Evolutionary conservation across 1,139 yeast species (phyloP), one percentile per base, ranked within the genome.

Genomic region (Zygosaccharomyces pseudobailii): DNA sequence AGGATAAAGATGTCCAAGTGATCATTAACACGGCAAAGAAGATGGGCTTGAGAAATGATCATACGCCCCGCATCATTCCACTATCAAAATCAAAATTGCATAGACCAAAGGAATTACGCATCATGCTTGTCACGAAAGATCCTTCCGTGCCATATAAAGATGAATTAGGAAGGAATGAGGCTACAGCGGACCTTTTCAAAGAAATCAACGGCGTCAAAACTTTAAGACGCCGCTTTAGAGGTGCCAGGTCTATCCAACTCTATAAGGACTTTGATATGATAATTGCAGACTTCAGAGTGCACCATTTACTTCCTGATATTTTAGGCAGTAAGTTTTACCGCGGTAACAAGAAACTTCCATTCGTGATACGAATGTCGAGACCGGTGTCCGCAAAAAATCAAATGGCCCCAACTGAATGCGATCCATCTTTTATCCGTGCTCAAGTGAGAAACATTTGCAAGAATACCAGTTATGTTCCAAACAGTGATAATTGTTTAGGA

Each of bases 101-200:
- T 53, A 73, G 71, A 49, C 62, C 75, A 3, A 74, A 71, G 22
- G 74, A 73, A 28, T 70, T 76, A 48, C 70, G 80, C 28, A 75
- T 84, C 4, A 63, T 84, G 6, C 68, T 85, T 30, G 73, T 85
- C 9, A 81, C 89, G 5, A 84, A 82, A 55, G 89, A 84, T 58
- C 88, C 89, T 1, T 75, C 83, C 2, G 71, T 75, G 1, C 70
- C 74, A 1, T 84, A 79, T 57, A 72, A 82, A 40, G 70, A 69
- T 7, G 70, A 60, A 1, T 46, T 65, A 27, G 47, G 52, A 3
- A 74, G 75, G 49, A 79, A 73, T 34, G 68, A 79, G 0, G 74
- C 78, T 0, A 79, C 87, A 0, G 80, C 80, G 51, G 84, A 82
- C 49, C 54, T 69, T 20, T 82, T 84, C 62, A 74, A 76, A 47